Conservation (phyloP, 257 asterid genomes). For the Verbena officinalis region DNA sequence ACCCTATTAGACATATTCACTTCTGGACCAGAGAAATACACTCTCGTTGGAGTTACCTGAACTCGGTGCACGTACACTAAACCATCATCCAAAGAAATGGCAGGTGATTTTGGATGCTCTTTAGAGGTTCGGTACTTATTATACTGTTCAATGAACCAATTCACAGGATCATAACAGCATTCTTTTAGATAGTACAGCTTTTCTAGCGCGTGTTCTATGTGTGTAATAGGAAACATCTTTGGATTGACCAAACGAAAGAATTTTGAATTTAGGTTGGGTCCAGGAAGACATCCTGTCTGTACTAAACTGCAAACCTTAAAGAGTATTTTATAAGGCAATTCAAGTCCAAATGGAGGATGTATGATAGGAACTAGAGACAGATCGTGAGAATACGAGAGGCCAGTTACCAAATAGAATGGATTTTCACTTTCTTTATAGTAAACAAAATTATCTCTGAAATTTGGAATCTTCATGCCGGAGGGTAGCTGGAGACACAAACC, state of each 20-base stretch:
- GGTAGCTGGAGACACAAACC: conserved; percentile 77
- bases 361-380: conserved; percentile 70
- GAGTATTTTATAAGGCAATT: conserved; percentile 60
- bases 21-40: conserved; percentile 84
- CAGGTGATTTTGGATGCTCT: conserved; percentile 64
- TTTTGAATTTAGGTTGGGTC: conserved; percentile 53
- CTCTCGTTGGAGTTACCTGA: conserved; percentile 82
- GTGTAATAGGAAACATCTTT: conserved; percentile 17
- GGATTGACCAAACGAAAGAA: conserved; percentile 69
- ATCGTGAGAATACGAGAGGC: conserved; percentile 45
- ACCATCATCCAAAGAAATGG: conserved; percentile 64
- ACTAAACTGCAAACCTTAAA: conserved; percentile 72
- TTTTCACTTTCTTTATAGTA: conserved; percentile 53
- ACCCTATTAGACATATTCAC: conserved; percentile 85
- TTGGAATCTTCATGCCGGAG: conserved; percentile 53
- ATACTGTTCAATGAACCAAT: conserved; percentile 68
- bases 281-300: conserved; percentile 82
- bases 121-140: conserved; percentile 35
- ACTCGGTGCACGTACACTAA: conserved; percentile 81
- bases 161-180: conserved; percentile 82
- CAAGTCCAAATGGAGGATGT: conserved; percentile 45
- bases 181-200: conserved; percentile 57
- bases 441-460: conserved; percentile 53
- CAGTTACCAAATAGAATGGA: conserved; percentile 42
- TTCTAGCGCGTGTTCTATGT: conserved; percentile 75